Conservation (phyloP, 225 moss, liverwort and hornwort species). For the Ulota crispa region DNA sequence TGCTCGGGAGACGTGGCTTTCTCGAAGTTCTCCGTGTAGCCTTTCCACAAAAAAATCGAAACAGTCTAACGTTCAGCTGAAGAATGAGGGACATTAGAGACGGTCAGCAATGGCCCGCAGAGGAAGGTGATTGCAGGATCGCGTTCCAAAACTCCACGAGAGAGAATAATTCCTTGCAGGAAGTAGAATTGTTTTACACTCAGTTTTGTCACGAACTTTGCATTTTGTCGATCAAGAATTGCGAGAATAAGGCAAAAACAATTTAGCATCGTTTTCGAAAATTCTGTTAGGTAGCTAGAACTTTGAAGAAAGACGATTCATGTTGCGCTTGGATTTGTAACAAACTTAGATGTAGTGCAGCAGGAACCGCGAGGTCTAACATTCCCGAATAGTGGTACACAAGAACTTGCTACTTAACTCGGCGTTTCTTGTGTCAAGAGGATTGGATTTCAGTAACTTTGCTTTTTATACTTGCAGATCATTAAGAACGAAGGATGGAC, state of each 20-base stretch:
- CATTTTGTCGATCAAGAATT: not conserved
- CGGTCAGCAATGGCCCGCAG: too few relatives aligned
- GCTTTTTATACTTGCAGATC: constrained; percentile 39
- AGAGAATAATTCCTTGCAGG: too few relatives aligned
- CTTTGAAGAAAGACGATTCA: not conserved
- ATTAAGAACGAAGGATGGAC: constrained; percentile 80
- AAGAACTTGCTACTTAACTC: not conserved
- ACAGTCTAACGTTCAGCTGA: too few relatives aligned
- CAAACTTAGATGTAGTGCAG: not conserved
- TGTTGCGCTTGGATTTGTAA: not conserved
- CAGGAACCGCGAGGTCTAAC: not conserved
- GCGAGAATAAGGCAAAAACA: not conserved
- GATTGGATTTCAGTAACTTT: not conserved
- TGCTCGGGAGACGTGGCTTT: not conserved
- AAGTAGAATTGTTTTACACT: too few relatives aligned
- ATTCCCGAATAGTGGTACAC: not conserved
- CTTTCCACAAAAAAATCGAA: too few relatives aligned
- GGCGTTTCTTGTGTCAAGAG: not conserved
- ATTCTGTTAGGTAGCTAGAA: not conserved
- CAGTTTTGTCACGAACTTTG: not conserved
- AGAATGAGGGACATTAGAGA: not conserved
- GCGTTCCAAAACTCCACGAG: too few relatives aligned
- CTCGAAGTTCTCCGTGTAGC: not conserved
- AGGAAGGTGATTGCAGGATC: too few relatives aligned
- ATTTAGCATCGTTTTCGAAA: not conserved